Base-by-base conservation (phyloP, 1,139 yeast species). In the Protomyces macrosporus region DNA sequence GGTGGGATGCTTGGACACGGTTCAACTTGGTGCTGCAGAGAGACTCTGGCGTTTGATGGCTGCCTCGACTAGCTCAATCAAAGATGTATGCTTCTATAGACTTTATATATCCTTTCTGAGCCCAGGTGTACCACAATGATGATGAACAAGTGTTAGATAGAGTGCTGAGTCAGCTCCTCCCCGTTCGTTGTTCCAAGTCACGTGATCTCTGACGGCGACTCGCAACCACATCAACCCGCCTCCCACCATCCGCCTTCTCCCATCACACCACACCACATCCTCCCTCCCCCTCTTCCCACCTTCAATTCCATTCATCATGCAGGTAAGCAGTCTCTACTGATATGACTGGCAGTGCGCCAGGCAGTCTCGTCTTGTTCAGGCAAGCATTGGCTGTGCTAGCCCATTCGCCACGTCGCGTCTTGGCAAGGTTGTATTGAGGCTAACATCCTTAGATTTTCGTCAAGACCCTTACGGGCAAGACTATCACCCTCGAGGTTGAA, bases 401-500 rank as follows among this genome's bases (percentile, higher is more conserved):
- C 16, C 12, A 39, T 12, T 39, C 42, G 42, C 42, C 42, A 39
- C 42, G 42, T 39, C 14, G 42, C 42, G 42, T 14, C 42, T 39
- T 39, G 12, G 12, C 42, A 4, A 7, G 14, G 4, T 14, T 9
- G 6, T 39, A 5, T 5, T 14, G 9, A 4, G 3, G 6, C 12
- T 39, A 39, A n/a, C 10, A 1, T 12, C 42, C 42, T 39, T 1
- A 12, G 12, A 83, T 65, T 35, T 65, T 65, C 83, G 97, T 93
- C 83, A 93, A 93, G 84, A 91, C 98, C 81, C 84, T 93, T 78
- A 91, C 98, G 73, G 98, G 98, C 82, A 93, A 91, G 90, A 93
- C 98, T 75, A 91, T 93, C 81, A 88, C 95, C 79, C 86, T 88
- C 75, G 95, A 88, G 82, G 95, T 88, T 71, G 95, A 88, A 80